phyloP scores from a whole-genome alignment of 805 yeast species.

The Candida ascalaphidarum region DNA sequence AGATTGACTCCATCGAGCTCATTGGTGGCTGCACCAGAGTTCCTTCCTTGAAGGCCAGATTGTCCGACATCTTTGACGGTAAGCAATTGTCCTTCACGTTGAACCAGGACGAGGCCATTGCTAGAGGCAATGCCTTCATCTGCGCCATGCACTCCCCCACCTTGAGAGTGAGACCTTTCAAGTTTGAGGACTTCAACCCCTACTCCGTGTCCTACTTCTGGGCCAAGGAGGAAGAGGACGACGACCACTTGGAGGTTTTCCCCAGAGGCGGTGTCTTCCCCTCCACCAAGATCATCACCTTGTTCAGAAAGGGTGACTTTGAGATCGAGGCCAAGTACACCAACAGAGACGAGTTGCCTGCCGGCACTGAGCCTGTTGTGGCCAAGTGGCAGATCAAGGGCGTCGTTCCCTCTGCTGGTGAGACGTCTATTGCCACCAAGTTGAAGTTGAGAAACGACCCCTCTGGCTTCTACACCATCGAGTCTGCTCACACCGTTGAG shows the following conservation, averaged over 20 bases:
- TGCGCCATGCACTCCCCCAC: slow-evolving; percentile 99
- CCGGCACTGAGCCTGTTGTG: slow-evolving; percentile 54
- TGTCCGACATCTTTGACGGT: slow-evolving; percentile 66
- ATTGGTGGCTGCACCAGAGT: slow-evolving; percentile 99
- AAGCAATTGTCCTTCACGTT: slow-evolving; percentile 70
- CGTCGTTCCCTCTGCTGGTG: slow-evolving; percentile 72
- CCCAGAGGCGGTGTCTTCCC: slow-evolving; percentile 91
- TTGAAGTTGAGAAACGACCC: slow-evolving; percentile 96
- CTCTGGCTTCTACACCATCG: slow-evolving; percentile 89
- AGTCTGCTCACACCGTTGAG: slow-evolving; percentile 90
- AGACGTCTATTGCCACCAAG: slow-evolving; percentile 73
- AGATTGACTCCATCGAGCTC: slow-evolving; percentile 85
- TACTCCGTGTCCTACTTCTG: slow-evolving; percentile 90
- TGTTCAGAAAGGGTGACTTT: slow-evolving; percentile 87
- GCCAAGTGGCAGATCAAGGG: slow-evolving; percentile 87
- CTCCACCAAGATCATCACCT: slow-evolving; percentile 88
- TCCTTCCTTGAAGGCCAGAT: slow-evolving; percentile 80
- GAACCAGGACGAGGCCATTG: slow-evolving; percentile 98
- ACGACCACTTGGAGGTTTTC: slow-evolving; percentile 92
- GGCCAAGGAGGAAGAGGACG: slow-evolving; percentile 91
- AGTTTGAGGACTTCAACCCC: slow-evolving; percentile 91
- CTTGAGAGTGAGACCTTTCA: slow-evolving; percentile 96
- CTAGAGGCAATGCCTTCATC: slow-evolving; percentile 97
- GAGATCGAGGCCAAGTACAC: slow-evolving; percentile 82
- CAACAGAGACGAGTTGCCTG: slow-evolving; percentile 62